Base-by-base conservation (phyloP, 148 eudicot genomes). In the Camellia lanceoleosa region DNA sequence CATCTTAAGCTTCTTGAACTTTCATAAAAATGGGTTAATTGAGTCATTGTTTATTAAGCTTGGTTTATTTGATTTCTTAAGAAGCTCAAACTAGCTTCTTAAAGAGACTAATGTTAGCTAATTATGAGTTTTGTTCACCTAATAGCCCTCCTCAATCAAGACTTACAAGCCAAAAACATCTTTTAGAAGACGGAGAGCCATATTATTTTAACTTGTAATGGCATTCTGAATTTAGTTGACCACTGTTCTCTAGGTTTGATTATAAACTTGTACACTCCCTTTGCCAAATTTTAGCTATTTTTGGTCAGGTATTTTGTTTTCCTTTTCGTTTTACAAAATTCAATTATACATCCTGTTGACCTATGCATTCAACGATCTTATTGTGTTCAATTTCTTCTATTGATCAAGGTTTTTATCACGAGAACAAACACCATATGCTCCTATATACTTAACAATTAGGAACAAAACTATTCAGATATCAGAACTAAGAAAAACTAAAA, bases 81-180 rank as follows among this genome's bases (percentile, higher is more conserved):
- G 16, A 51, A 71, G 41, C 58, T 41, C 74, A 47, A 71, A 11
- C 23, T 49, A 49, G 58, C 58, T 49, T 19, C 16, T 19, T 71
- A 47, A 47, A 23, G 7, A n/a, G 12, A 3, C 15, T 41, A 19
- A 49, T 49, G 7, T 49, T 56, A 49, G 74, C 41, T 47, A 54
- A n/a, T 49, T 49, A 71, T 71, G 56, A 71, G 74, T 71, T 70
- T 71, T 71, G 74, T 71, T 49, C 7, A 2, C 55, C 3, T 18
- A 69, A 20, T 69, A 16, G 23, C 14, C 55, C 55, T 46, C 23
- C 2, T 69, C 16, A 71, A 71, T 19, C 52, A 51, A 51, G 43
- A 52, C 42, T 19, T 49, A 11, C 75, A 20, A 11, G 20, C 42
- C 43, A 72, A 72, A 51, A 46, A 16, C 59, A 23, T 52, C 42